Evolutionary conservation across 1,284 basidiomycete species (phyloP), one percentile per base, ranked within the genome.

Genomic region (Ceratobasidium sp.): DNA sequence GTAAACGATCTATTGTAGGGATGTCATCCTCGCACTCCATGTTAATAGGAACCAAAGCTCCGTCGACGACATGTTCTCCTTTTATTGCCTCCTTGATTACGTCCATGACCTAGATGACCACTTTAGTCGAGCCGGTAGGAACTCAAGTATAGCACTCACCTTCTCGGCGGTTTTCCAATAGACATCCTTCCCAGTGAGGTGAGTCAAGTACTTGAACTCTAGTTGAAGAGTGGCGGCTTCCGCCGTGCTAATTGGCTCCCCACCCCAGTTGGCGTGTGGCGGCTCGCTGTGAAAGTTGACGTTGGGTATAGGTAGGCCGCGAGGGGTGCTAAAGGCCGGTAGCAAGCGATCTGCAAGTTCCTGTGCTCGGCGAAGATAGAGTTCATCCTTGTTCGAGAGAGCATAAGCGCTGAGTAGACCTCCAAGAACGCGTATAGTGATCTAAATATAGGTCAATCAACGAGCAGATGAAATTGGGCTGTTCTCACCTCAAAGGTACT

Each of bases 401-500:
- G 93, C 85, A 75, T 92, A 87, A 0, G 94, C 90, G 0, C 94
- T 87, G 0, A 98, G 82, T 0, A 98, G 80, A 8, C 91, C 92
- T 11, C 91, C 91, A 1, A 94, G 80, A 1, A 92, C 82, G 21
- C 92, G 86, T 54, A 93, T 93, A 0, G 91, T 92, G 0, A 88
- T 90, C 85, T 89, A 25, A 16, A 69, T 19, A 36, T 58, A 41
- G 25, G n/a, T n/a, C n/a, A n/a, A n/a, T n/a, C n/a, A n/a, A n/a
- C n/a, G n/a, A n/a, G n/a, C n/a, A n/a, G 2, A 57, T 36, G 77
- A 85, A 36, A 36, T 36, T 36, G 11, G 11, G n/a, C n/a, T n/a
- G n/a, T n/a, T 11, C 11, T 58, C 70, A 91, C 93, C 84, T 98
- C 95, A 74, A 98, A 98, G 0, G 92, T 94, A 77, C 90, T 98